Evolutionary conservation across 768 basidiomycete species (phyloP).

Genomic region (Pleurotus tuber-regium): DNA sequence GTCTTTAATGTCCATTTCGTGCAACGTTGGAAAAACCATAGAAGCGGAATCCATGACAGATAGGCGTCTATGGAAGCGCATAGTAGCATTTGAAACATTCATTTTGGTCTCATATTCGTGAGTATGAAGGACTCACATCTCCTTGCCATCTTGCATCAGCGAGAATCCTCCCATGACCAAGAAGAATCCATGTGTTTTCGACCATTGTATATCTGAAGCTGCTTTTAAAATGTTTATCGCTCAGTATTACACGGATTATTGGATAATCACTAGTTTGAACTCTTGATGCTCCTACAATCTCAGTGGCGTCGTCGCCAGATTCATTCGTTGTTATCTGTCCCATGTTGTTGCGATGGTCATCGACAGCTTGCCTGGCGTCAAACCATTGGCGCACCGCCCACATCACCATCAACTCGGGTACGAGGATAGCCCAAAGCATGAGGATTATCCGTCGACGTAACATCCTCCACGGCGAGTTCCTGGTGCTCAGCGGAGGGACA

Average conservation of each 20-base stretch:
- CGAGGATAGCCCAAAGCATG: slow-evolving; percentile 21
- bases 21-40: slow-evolving; percentile 11
- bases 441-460: slow-evolving; percentile 12
- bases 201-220: slow-evolving; percentile 20
- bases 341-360: background rate
- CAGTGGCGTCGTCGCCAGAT: no score
- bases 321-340: background rate
- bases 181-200: slow-evolving; percentile 24
- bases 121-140: background rate
- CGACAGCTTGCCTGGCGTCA: slow-evolving; percentile 13
- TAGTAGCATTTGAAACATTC: slow-evolving; percentile 1
- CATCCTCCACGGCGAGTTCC: background rate
- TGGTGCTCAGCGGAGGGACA: slow-evolving; percentile 19
- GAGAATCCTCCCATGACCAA: slow-evolving; percentile 24
- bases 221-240: background rate
- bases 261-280: background rate
- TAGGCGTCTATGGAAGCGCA: background rate
- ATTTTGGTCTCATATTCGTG: slow-evolving; percentile 2
- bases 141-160: background rate
- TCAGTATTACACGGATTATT: background rate
- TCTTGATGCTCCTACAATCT: no score
- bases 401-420: slow-evolving; percentile 24
- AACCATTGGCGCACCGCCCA: slow-evolving; percentile 25
- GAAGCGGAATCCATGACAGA: background rate
- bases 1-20: slow-evolving; percentile 22